phyloP scores from a whole-genome alignment of 805 yeast genomes.

The Saturnispora dispora region DNA sequence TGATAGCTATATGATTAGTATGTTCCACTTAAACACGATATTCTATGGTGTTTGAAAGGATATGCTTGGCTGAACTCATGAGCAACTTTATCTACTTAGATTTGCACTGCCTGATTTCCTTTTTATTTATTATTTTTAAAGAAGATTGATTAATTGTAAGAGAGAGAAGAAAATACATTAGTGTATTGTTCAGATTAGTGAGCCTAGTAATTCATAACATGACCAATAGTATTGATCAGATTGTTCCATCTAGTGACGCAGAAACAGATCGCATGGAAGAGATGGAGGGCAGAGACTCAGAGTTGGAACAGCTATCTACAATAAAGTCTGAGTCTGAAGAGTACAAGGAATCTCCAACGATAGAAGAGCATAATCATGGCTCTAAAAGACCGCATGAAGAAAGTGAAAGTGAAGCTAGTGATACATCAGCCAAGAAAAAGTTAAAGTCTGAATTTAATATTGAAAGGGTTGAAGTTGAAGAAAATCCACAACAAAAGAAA shows the following conservation, averaged over 20 bases:
- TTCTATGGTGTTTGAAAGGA: too few species aligned
- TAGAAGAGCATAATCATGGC: background rate
- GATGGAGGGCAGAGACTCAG: slow-evolving; percentile 43
- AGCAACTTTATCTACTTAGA: background rate
- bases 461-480: slow-evolving; percentile 12
- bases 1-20: background rate
- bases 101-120: background rate
- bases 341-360: background rate
- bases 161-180: background rate
- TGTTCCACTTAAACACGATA: background rate
- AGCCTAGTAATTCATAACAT: background rate
- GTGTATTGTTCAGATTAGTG: background rate
- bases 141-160: background rate
- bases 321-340: slow-evolving; percentile 1
- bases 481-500: slow-evolving; percentile 16
- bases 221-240: background rate
- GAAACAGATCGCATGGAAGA: slow-evolving; percentile 82
- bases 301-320: slow-evolving; percentile 29
- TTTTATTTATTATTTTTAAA: background rate
- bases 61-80: background rate
- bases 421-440: background rate
- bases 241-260: slow-evolving; percentile 55
- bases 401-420: background rate
- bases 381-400: slow-evolving; percentile 2
- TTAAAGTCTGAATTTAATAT: slow-evolving; percentile 11